A percentile compares a stretch with the other conserved stretches of the same genome.
Conservation (phyloP, 768 basidiomycete species). For the Boletus vermiculosoides region DNA sequence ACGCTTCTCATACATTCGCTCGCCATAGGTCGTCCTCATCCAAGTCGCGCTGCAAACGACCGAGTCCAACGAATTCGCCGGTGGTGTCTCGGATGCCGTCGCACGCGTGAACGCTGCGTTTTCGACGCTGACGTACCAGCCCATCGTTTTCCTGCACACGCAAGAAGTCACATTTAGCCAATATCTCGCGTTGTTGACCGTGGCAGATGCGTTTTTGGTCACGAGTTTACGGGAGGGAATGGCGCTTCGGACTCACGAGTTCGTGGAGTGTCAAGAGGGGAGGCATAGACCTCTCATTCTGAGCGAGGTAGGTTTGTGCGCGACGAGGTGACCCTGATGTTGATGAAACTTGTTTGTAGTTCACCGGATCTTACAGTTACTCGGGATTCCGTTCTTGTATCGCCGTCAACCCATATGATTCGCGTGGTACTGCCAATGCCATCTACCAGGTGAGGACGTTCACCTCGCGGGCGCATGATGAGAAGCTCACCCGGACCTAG, state of each 20-base stretch:
- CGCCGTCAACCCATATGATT: conserved; percentile 84
- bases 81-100: conserved; percentile 68
- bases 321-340: background rate
- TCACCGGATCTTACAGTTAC: conserved; percentile 84
- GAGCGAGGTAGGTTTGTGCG: conserved; percentile 57
- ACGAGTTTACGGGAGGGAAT: conserved; percentile 86
- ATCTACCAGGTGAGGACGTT: conserved; percentile 50
- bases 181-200: conserved; percentile 77
- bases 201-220: conserved; percentile 84
- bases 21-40: conserved; percentile 68
- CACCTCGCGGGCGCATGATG: background rate
- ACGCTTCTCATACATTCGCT: background rate
- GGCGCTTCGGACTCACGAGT: conserved; percentile 79
- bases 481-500: conserved; percentile 16
- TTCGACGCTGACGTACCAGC: conserved; percentile 84
- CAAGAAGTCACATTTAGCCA: conserved; percentile 83
- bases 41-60: conserved; percentile 87
- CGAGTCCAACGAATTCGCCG: conserved; percentile 69
- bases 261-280: conserved; percentile 80
- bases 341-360: conserved; percentile 39
- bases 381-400: conserved; percentile 86
- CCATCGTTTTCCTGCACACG: conserved; percentile 82
- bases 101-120: conserved; percentile 81
- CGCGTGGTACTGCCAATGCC: conserved; percentile 78
- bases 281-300: conserved; percentile 68